These are phyloP conservation scores for Emydomyces testavorans DNA, from an alignment of 2,329 filamentous ascomycete genomes.

Conservation along the genomic window DNA sequence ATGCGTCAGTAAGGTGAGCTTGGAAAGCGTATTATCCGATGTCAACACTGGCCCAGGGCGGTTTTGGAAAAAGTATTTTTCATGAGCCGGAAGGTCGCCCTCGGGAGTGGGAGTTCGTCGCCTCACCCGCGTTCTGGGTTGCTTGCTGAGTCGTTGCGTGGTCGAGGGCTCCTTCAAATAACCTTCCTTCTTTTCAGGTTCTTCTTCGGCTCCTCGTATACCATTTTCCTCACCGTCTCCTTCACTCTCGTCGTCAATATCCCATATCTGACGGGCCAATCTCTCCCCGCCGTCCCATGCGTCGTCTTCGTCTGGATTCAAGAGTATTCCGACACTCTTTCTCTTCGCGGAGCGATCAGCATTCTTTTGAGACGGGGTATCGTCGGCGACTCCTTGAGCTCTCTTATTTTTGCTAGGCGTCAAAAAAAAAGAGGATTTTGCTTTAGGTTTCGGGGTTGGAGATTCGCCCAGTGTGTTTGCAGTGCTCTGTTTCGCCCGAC, in stretches of 20 bases:
- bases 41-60: conserved; percentile 70
- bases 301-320: conserved; percentile 60
- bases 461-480: conserved; percentile 24
- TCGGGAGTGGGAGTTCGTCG: conserved; percentile 68
- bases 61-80: conserved; percentile 90
- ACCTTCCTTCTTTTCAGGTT: conserved; percentile 14
- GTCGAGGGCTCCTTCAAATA: neutral
- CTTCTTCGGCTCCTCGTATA: conserved; percentile 18
- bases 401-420: conserved; percentile 30
- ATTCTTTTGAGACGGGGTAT: conserved; percentile 56
- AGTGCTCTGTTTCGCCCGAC: conserved; percentile 22
- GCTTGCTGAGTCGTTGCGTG: conserved; percentile 44
- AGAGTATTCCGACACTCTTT: conserved; percentile 68
- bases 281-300: conserved; percentile 53
- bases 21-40: conserved; percentile 70
- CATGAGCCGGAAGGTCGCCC: conserved; percentile 69
- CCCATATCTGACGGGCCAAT: conserved; percentile 57
- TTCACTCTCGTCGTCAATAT: conserved; percentile 27
- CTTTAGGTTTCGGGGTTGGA: conserved; percentile 28
- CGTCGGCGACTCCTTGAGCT: conserved; percentile 8
- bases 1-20: conserved; percentile 67
- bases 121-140: conserved; percentile 46
- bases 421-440: conserved; percentile 30
- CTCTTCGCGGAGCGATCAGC: conserved; percentile 75
- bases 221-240: conserved; percentile 31